These are phyloP conservation scores for Scheffersomyces amazonensis DNA, from an alignment of 805 yeast genomes.

Conservation along the genomic window DNA sequence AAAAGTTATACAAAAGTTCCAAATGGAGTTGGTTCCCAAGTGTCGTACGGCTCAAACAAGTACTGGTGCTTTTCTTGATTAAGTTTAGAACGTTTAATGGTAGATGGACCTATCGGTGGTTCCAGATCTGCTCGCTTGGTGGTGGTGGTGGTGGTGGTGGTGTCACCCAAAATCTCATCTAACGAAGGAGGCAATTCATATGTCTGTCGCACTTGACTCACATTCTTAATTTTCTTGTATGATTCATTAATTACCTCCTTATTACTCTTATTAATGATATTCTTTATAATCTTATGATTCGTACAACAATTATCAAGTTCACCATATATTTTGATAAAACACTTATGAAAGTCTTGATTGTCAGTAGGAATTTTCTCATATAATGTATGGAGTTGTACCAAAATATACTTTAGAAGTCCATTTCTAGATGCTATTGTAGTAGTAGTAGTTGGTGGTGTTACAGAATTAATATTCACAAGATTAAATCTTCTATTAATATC, in stretches of 20 bases:
- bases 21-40: slow-evolving; percentile 57
- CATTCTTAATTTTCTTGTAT: not conserved
- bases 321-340: not conserved
- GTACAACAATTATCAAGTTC: not conserved
- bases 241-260: slow-evolving; percentile 1
- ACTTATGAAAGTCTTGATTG: not conserved
- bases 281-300: slow-evolving; percentile 2
- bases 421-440: not conserved
- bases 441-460: not conserved
- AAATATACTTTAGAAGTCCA: not conserved
- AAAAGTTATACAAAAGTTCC: slow-evolving; percentile 33
- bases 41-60: slow-evolving; percentile 27
- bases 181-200: slow-evolving; percentile 19
- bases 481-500: not conserved
- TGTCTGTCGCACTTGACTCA: not conserved
- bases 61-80: slow-evolving; percentile 5
- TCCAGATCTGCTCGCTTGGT: too few relatives aligned
- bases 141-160: slow-evolving; percentile 1
- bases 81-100: too few relatives aligned
- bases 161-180: slow-evolving; percentile 20
- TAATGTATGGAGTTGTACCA: not conserved
- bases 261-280: not conserved
- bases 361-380: not conserved
- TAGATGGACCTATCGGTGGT: too few relatives aligned
- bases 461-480: not conserved